These are phyloP conservation scores for Pyricularia pennisetigena DNA, from an alignment of 2,329 filamentous ascomycete genomes.

Conservation along the genomic window DNA sequence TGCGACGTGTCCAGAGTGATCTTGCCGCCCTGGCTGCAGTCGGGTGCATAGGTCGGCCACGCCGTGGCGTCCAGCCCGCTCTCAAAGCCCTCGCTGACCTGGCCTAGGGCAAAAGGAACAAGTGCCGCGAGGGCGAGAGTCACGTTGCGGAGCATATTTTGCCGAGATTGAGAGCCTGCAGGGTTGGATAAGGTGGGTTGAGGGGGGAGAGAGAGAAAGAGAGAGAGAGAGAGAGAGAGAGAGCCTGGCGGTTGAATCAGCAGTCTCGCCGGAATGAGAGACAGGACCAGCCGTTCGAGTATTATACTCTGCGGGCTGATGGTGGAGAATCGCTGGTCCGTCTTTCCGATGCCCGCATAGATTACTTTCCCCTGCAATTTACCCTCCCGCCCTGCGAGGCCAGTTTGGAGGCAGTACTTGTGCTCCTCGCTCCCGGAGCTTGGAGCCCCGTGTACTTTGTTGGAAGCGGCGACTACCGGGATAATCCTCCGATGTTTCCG, in stretches of 20 bases:
- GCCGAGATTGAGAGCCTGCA: neutral
- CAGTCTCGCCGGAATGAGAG: neutral
- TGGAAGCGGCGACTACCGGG: neutral
- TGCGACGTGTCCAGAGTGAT: slow-evolving; percentile 46
- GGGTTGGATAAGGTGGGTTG: neutral
- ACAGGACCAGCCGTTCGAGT: neutral
- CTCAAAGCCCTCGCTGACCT: slow-evolving; percentile 48
- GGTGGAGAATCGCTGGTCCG: neutral
- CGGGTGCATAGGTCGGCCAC: slow-evolving; percentile 48
- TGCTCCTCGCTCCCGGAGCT: neutral
- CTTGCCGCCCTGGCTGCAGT: slow-evolving; percentile 50
- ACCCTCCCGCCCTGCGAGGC: neutral
- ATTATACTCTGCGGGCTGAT: neutral
- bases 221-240: too few relatives aligned
- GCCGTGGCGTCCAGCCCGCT: slow-evolving; percentile 44
- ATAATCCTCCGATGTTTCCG: neutral
- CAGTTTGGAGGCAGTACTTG: neutral
- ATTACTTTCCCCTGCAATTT: neutral
- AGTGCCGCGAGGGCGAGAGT: slow-evolving; percentile 30
- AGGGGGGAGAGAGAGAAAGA: too few relatives aligned
- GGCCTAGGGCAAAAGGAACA: slow-evolving; percentile 36
- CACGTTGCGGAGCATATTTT: slow-evolving; percentile 31
- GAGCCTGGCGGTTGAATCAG: neutral
- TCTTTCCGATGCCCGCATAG: neutral
- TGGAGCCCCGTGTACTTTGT: neutral